A percentile compares a stretch with the other conserved stretches of the same genome.
Conservation (phyloP, 805 yeast species). For the Zygosaccharomyces lentus region DNA sequence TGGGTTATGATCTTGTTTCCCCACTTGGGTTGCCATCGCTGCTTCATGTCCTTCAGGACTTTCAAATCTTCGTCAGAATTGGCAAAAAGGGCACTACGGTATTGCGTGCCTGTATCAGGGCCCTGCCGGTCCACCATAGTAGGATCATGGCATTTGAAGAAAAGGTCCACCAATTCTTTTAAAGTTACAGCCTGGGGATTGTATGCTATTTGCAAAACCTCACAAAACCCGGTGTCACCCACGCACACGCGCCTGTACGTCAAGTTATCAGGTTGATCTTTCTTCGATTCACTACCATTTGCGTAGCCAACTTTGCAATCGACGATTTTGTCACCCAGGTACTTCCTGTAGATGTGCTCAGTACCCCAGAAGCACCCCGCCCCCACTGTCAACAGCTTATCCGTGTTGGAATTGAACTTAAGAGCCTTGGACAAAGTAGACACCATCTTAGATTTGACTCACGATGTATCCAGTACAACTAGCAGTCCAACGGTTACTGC, state of each 20-base stretch:
- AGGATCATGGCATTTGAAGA: slow-evolving; percentile 92
- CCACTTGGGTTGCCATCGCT: slow-evolving; percentile 66
- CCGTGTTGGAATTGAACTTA: slow-evolving; percentile 41
- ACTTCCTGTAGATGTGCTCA: slow-evolving; percentile 74
- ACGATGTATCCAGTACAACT: background rate
- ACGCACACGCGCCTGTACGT: slow-evolving; percentile 69
- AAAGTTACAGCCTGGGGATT: slow-evolving; percentile 63
- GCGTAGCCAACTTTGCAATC: slow-evolving; percentile 89
- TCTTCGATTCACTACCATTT: slow-evolving; percentile 57
- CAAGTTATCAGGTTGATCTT: slow-evolving; percentile 35
- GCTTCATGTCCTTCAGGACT: slow-evolving; percentile 44
- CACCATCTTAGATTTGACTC: slow-evolving; percentile 11
- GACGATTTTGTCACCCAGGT: slow-evolving; percentile 55
- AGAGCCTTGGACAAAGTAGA: slow-evolving; percentile 38
- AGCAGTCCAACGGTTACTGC: background rate
- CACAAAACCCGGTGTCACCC: slow-evolving; percentile 75
- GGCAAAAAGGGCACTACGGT: slow-evolving; percentile 76
- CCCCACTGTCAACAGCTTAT: slow-evolving; percentile 54
- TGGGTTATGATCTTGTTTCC: slow-evolving; percentile 61
- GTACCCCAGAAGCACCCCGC: slow-evolving; percentile 88
- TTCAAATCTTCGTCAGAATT: slow-evolving; percentile 46
- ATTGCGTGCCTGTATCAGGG: slow-evolving; percentile 83
- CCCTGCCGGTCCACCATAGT: slow-evolving; percentile 83
- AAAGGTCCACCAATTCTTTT: slow-evolving; percentile 68
- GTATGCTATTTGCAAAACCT: slow-evolving; percentile 75